Percentiles rank a stretch among this genome's conserved stretches.
phyloP scores from a whole-genome alignment of 148 eudicot species.

The Camellia lanceoleosa region DNA sequence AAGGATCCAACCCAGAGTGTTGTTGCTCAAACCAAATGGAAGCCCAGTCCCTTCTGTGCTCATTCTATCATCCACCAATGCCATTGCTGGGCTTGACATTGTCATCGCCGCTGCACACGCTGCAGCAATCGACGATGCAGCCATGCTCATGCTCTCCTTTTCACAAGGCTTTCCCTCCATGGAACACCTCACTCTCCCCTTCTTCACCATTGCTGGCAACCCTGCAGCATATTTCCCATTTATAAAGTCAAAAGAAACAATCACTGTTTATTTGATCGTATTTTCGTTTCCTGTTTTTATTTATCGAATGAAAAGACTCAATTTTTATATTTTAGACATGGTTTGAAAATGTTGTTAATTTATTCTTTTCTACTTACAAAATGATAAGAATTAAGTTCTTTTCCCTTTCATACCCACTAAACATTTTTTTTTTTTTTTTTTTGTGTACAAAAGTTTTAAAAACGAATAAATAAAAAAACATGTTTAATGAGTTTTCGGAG shows the following conservation, averaged over 20 bases:
- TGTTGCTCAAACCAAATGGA: conserved; percentile 94
- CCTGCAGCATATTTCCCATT: conserved; percentile 31
- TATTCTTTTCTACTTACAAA: no score
- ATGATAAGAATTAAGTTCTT: no score
- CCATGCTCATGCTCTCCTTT: conserved; percentile 28
- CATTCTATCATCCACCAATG: conserved; percentile 94
- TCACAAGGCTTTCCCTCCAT: conserved; percentile 46
- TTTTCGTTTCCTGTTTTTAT: no score
- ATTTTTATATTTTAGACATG: no score
- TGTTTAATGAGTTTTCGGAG: no score
- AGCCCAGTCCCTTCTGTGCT: conserved; percentile 98
- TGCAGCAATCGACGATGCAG: conserved; percentile 36
- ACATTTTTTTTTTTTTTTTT: no score
- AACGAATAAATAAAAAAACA: no score
- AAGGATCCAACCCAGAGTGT: conserved; percentile 86
- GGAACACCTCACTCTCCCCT: conserved; percentile 69
- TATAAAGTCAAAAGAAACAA: no score
- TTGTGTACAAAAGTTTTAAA: no score
- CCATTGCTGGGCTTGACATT: conserved; percentile 82
- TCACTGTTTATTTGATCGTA: background rate
- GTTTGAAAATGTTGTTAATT: no score
- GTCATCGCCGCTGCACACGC: conserved; percentile 44
- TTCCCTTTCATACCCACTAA: no score
- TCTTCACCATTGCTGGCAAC: conserved; percentile 65
- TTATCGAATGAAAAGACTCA: no score